Evolutionary conservation across 106 monocot species (phyloP), one percentile per base, ranked within the genome.

Genomic region (Narthecium ossifragum): DNA sequence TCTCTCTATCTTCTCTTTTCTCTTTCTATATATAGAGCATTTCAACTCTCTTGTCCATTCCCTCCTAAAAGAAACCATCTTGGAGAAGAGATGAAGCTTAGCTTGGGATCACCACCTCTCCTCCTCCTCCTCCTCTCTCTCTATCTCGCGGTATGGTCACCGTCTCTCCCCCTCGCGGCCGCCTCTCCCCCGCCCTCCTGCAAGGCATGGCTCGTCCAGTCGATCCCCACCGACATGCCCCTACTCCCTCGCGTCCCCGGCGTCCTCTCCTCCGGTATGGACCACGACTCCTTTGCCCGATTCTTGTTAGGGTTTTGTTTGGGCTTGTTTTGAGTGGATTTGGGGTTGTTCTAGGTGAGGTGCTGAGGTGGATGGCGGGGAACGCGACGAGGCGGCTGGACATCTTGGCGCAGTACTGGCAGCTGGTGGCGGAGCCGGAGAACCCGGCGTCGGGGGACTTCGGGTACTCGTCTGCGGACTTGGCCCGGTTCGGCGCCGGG

Each of bases 151-250:
- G 62, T 31, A 28, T 30, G 46, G 40, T 48, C 62, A 31, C 45
- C 62, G 37, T 17, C 31, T 13, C 9, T 24, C 14, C n/a, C n/a
- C 26, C 10, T 46, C 8, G 51, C 73, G 26, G 8, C 46, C 1
- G 32, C 73, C 23, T 41, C 67, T 34, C 41, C 77, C 46, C 46
- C 53, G 12, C 55, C 55, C 29, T 60, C 69, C 24, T 93, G 93
- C 82, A 85, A 74, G 75, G 79, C 88, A 52, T 93, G 93, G 88
- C 79, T 93, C 4, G 93, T 93, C 23, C 88, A 93, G 49, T 93
- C 93, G 31, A 77, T 93, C 52, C 93, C 93, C 70, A 93, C 85
- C 25, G 88, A 93, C 65, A 88, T 93, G 93, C 93, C 93, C 26
- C 63, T 63, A 33, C 88, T 93, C 66, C 53, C 57, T 26, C 85